phyloP scores from a whole-genome alignment of 2,329 filamentous ascomycete genomes.

The Colletotrichum siamense region DNA sequence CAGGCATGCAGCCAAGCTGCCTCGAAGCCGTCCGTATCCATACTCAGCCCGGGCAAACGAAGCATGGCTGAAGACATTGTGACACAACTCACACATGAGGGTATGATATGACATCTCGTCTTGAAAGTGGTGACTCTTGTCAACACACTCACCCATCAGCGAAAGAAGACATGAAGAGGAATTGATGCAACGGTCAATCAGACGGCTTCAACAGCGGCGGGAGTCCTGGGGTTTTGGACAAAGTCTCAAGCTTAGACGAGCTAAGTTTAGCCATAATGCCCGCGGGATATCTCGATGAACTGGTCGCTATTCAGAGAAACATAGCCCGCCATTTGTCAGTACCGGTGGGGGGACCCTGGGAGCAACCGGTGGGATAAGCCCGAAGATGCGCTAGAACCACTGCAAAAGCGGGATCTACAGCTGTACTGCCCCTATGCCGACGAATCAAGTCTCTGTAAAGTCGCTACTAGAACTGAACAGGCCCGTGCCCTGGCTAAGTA shows the following conservation, averaged over 20 bases:
- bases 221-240: neutral
- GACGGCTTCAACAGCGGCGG: neutral
- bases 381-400: neutral
- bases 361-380: neutral
- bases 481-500: neutral
- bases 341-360: neutral
- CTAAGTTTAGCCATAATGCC: neutral
- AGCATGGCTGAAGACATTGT: neutral
- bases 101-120: neutral
- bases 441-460: neutral
- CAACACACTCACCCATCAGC: neutral
- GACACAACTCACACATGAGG: neutral
- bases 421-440: neutral
- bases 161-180: neutral
- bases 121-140: neutral
- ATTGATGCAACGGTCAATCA: neutral
- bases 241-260: neutral
- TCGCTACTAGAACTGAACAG: neutral
- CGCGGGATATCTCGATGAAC: neutral
- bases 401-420: neutral
- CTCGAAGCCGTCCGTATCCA: neutral
- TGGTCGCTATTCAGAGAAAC: neutral
- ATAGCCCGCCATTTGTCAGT: neutral
- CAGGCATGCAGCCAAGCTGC: neutral
- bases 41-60: neutral